Conservation (phyloP, 768 basidiomycete genomes). For the Boletus patriciae region DNA sequence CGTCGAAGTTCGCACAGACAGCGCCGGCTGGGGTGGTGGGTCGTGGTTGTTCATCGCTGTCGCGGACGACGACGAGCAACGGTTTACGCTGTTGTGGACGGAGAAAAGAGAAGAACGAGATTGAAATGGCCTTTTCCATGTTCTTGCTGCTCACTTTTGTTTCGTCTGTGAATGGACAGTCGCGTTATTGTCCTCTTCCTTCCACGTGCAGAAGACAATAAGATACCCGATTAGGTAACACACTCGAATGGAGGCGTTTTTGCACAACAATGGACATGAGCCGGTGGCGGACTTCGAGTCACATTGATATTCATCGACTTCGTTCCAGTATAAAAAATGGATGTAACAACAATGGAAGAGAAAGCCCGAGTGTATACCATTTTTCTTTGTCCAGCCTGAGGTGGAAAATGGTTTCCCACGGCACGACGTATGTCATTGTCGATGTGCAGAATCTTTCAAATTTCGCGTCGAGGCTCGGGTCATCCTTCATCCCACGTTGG, state of each 20-base stretch:
- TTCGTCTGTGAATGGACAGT: constrained; percentile 13
- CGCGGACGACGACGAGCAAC: constrained; percentile 30
- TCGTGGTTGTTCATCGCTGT: constrained; percentile 36
- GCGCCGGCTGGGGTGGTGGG: constrained; percentile 15
- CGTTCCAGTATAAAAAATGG: background rate
- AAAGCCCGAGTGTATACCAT: background rate
- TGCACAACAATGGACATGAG: constrained; percentile 25
- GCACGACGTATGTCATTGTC: too few relatives aligned
- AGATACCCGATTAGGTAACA: constrained; percentile 13
- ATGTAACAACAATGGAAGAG: background rate
- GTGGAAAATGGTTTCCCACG: background rate
- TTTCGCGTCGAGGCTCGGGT: too few relatives aligned
- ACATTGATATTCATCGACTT: background rate
- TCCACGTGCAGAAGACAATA: constrained; percentile 28
- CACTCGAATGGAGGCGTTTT: background rate
- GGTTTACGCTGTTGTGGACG: constrained; percentile 1
- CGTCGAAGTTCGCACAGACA: constrained; percentile 21
- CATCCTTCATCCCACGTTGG: too few relatives aligned
- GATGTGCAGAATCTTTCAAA: too few relatives aligned
- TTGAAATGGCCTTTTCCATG: background rate
- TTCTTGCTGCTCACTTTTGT: constrained; percentile 23
- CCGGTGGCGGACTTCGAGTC: too few relatives aligned
- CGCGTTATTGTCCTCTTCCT: constrained; percentile 20
- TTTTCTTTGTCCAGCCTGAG: background rate
- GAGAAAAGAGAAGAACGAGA: constrained; percentile 15